Evolutionary conservation across 2,329 filamentous ascomycete species (phyloP), one percentile per base, ranked within the genome.

Genomic region (Furcasterigmium furcatum): DNA sequence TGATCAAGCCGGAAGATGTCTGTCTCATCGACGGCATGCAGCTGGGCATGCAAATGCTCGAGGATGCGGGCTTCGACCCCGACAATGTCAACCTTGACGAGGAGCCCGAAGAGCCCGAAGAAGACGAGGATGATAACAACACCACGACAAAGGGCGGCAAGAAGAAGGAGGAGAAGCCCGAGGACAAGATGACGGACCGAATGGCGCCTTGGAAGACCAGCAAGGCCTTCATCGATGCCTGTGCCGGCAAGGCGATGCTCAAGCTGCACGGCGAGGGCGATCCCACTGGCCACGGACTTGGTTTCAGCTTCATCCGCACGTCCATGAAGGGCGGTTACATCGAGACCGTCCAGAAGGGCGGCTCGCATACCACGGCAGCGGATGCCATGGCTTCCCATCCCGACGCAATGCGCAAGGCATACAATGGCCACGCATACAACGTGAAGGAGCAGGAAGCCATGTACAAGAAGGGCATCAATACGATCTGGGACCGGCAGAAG

Each of bases 291-390:
- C 87, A 91, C 57, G 94, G 94, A 2, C 84, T 96, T 48, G 94
- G 89, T 3, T 96, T 97, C 72, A 96, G 89, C 62, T 96, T 99
- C 65, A 91, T 99, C 64, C 91, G 94, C 60, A 96, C 91, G 0
- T 95, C 90, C 1, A 99, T 99, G 94, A 99, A 99, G 67, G 94
- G 94, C 50, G 94, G 94, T 0, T 99, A 83, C 49, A 79, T 96
- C 65, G 89, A 91, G 60, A 87, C 91, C 18, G 80, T 95, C 21
- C 80, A 82, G 46, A 55, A 57, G 45, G 54, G 67, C 48, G 82
- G 82, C 3, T 80, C 82, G 3, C 67, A 80, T 32, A 79, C 81
- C 8, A 84, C 81, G 3, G 83, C 81, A 9, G 91, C 90, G 18
- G 90, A 96, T 63, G 91, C 89, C 58, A 88, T 91, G 50, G 87